These are phyloP conservation scores for Albatrellus sp. DNA, from an alignment of 1,284 basidiomycete species.

Conservation along the genomic window DNA sequence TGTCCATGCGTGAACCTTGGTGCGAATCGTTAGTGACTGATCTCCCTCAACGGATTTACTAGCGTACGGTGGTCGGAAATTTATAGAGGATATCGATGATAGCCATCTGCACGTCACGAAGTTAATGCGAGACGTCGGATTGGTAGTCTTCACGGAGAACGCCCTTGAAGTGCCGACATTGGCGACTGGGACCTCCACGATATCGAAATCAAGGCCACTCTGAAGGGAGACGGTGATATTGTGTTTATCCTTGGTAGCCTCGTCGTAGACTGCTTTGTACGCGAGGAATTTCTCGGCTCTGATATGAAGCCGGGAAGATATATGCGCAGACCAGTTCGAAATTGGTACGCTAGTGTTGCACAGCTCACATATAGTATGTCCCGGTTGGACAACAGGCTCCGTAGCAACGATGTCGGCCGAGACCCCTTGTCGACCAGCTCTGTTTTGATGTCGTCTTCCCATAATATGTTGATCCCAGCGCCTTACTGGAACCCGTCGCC, in stretches of 20 bases:
- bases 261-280: slow-evolving; percentile 26
- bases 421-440: slow-evolving; percentile 14
- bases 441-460: slow-evolving; percentile 15
- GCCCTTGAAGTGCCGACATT: neutral
- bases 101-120: neutral
- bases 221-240: slow-evolving; percentile 20
- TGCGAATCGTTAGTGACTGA: no score
- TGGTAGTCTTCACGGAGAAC: neutral
- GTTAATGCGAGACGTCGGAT: neutral
- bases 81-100: no score
- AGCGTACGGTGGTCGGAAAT: no score
- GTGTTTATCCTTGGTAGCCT: slow-evolving; percentile 33
- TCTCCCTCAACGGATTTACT: no score
- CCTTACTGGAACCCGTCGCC: slow-evolving; percentile 15
- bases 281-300: slow-evolving; percentile 21
- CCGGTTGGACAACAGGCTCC: slow-evolving; percentile 15
- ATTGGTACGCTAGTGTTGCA: slow-evolving; percentile 23
- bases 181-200: slow-evolving; percentile 13
- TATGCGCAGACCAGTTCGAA: neutral
- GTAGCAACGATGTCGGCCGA: slow-evolving; percentile 16
- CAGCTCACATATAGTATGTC: slow-evolving; percentile 23
- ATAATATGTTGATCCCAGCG: slow-evolving; percentile 20
- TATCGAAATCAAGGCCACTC: slow-evolving; percentile 26
- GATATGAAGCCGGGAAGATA: slow-evolving; percentile 17
- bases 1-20: neutral